Conservation (phyloP, 129 eudicot genomes). For the Calendula officinalis region DNA sequence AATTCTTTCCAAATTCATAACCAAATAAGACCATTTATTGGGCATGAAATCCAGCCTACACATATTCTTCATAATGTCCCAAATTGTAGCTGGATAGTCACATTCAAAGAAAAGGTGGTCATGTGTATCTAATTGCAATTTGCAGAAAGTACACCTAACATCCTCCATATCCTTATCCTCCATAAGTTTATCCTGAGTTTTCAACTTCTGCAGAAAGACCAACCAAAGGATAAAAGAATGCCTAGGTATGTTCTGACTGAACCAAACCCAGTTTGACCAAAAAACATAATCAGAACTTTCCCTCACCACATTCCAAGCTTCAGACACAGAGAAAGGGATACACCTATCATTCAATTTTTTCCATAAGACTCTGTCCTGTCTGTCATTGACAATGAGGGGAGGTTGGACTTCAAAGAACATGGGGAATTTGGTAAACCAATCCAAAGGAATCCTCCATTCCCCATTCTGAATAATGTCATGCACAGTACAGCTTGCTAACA, state of each 20-base stretch:
- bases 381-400: neutral
- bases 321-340: neutral
- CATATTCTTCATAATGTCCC: neutral
- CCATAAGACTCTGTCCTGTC: neutral
- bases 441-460: neutral
- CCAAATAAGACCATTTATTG: neutral
- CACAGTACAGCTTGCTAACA: too few relatives aligned
- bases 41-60: neutral
- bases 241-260: neutral
- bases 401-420: neutral
- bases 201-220: neutral
- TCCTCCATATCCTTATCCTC: rapidly evolving
- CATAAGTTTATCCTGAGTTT: neutral
- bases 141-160: neutral
- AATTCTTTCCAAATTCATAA: neutral
- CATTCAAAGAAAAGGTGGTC: neutral
- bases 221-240: neutral
- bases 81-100: neutral
- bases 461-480: neutral
- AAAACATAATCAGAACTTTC: neutral
- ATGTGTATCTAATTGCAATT: neutral
- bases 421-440: neutral
- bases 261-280: neutral
- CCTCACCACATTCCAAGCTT: neutral
- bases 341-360: neutral